Conservation (phyloP, 768 basidiomycete species). For the Xerocomellus amylosporus region DNA sequence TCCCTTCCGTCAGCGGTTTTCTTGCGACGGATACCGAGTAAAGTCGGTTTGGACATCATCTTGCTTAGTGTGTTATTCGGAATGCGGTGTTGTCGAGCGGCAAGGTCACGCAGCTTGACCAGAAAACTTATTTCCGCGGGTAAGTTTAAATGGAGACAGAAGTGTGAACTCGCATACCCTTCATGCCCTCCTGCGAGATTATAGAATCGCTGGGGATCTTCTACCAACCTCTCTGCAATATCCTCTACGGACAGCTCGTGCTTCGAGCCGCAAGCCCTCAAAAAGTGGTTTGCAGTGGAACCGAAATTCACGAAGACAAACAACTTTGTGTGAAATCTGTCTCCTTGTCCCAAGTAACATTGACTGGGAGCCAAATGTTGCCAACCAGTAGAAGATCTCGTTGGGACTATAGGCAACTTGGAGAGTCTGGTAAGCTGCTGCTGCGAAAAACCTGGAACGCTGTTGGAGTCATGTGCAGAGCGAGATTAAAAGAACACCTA, state of each 20-base stretch:
- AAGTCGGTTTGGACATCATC: constrained; percentile 66
- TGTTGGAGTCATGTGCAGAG: neutral
- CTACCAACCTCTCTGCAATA: constrained; percentile 61
- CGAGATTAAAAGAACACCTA: constrained; percentile 29
- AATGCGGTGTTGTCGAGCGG: constrained; percentile 57
- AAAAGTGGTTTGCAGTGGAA: constrained; percentile 68
- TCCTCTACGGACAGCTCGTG: constrained; percentile 82
- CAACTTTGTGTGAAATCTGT: constrained; percentile 69
- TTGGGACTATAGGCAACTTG: constrained; percentile 50
- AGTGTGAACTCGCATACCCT: constrained; percentile 43
- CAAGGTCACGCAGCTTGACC: constrained; percentile 74
- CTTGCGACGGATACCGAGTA: constrained; percentile 68
- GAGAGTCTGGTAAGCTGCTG: constrained; percentile 54
- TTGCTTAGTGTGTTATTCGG: constrained; percentile 45
- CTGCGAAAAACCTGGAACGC: constrained; percentile 49
- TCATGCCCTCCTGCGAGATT: constrained; percentile 59
- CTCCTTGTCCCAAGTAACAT: constrained; percentile 61
- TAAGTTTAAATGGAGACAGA: neutral
- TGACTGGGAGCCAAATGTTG: constrained; percentile 53
- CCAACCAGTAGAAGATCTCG: neutral
- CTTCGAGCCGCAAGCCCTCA: constrained; percentile 79
- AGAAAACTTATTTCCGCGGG: constrained; percentile 53
- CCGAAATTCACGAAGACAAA: constrained; percentile 91
- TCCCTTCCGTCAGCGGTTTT: constrained; percentile 45
- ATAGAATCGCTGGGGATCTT: constrained; percentile 66